Base-by-base conservation (phyloP, 208 protist species). In the Tritrichomonas foetus region DNA sequence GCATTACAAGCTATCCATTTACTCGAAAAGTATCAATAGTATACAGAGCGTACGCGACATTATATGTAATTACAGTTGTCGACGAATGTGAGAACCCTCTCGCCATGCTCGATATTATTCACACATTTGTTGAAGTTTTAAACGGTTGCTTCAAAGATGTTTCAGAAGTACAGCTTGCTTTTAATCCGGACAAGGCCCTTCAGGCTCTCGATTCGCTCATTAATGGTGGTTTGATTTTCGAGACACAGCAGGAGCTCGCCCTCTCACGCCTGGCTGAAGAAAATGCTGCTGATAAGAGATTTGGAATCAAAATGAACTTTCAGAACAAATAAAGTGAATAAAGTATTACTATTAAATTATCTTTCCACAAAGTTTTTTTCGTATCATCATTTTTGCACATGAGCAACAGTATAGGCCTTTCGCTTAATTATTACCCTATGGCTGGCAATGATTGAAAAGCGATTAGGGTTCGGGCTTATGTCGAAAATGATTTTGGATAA, bases 81-180 rank as follows among this genome's bases (percentile, higher is more conserved):
- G 74, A 82, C 25, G 74, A 82, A 82, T 82, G 74, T 30, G 74
- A 82, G 50, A 82, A 82, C 30, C 74, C 74, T n/a, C 25, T 82
- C 0, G 74, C 74, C n/a, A 82, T 82, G 33, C 41, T 82, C 3
- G 74, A 82, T 50, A 82, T 82, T 50, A 82, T 82, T 30, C 74
- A 82, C 50, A 82, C 74, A 82, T 82, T 82, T 50, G 74, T 82
- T 82, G 74, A 82, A 53, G 74, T 82, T 82, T 36, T 82, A 3
- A 82, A 82, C 41, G 74, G 74, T 22, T 82, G 74, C 74, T 82
- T 82, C 41, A 82, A 82, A 30, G 74, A 82, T 82, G 74, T 82
- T 53, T 82, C 74, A n/a, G 74, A 82, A 82, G 74, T 82, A 14
- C 74, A 82, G 41, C 41, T 82, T 25, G 74, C 74, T 53, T 82